phyloP scores from a whole-genome alignment of 192 early-diverging fungal genomes.

The Podila horticola region DNA sequence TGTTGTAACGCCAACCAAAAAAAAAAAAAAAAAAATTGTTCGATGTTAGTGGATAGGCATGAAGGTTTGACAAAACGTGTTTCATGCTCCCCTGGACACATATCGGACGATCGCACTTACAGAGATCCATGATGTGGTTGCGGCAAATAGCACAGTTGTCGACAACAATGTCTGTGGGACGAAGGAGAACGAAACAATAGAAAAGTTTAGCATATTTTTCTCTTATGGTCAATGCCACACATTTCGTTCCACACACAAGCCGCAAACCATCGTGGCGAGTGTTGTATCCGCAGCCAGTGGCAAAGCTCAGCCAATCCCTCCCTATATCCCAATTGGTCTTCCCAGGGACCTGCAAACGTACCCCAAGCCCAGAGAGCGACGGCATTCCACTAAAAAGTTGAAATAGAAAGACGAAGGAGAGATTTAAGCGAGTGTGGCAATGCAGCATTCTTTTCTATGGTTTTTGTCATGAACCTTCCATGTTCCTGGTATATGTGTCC shows the following conservation, averaged over 20 bases:
- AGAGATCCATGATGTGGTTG: constrained; percentile 99
- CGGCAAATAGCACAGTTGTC: constrained; percentile 99
- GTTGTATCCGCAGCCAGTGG: not conserved
- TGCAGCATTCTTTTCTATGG: too few species aligned
- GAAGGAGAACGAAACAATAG: not conserved
- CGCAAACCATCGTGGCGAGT: too few species aligned
- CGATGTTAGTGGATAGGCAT: not conserved
- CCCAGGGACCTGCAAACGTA: constrained; percentile 30
- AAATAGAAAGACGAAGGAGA: not conserved
- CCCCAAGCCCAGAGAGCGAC: constrained; percentile 99
- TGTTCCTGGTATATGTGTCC: too few species aligned
- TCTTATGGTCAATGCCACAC: too few species aligned
- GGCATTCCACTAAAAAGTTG: constrained; percentile 89
- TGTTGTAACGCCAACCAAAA: constrained; percentile 27
- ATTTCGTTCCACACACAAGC: too few species aligned
- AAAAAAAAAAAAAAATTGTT: constrained; percentile 1
- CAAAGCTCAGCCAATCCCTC: not conserved
- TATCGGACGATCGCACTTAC: constrained; percentile 54
- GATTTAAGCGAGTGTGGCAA: too few species aligned
- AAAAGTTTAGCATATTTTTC: not conserved
- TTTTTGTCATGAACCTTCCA: too few species aligned
- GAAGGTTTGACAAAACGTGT: not conserved
- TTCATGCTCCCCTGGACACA: not conserved
- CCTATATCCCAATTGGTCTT: not conserved
- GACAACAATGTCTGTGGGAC: constrained; percentile 86